A percentile compares a stretch with the other conserved stretches of the same genome.
Conservation (phyloP, 2,329 filamentous ascomycete genomes). For the Phialophora tarda region DNA sequence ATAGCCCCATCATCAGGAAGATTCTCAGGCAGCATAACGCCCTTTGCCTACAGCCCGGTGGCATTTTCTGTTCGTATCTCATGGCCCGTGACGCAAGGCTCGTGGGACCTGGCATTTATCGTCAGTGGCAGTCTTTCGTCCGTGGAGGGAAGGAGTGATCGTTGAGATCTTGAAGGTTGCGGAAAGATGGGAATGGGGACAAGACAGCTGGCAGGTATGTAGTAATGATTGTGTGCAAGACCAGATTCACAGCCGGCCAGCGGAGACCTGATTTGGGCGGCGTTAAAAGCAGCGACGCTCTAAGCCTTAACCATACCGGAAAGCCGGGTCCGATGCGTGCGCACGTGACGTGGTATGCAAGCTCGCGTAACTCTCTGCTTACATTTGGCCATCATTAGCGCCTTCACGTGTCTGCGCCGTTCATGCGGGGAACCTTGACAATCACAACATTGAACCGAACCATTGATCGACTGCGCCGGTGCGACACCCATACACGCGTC, state of each 20-base stretch:
- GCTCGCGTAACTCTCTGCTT: neutral
- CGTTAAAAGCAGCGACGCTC: neutral
- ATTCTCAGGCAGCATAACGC: too few relatives aligned
- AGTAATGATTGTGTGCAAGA: too few relatives aligned
- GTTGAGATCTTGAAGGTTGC: too few relatives aligned
- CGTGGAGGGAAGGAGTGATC: too few relatives aligned
- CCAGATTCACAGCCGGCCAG: neutral
- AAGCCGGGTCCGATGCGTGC: too few relatives aligned
- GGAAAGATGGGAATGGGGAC: too few relatives aligned
- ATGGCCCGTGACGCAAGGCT: too few relatives aligned
- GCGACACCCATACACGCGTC: neutral
- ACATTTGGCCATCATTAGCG: neutral
- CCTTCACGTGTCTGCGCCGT: slow-evolving; percentile 10
- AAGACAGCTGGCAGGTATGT: too few relatives aligned
- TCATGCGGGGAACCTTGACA: slow-evolving; percentile 16
- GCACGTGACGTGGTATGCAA: neutral
- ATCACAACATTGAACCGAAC: slow-evolving; percentile 1
- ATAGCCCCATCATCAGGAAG: neutral
- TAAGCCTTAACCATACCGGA: neutral
- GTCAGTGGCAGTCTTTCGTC: neutral
- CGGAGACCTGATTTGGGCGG: too few relatives aligned
- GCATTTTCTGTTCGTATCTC: too few relatives aligned
- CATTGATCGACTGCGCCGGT: slow-evolving; percentile 5
- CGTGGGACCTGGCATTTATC: too few relatives aligned
- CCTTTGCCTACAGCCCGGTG: too few relatives aligned